These are phyloP conservation scores for Cornus florida DNA, from an alignment of 148 eudicot genomes.

Conservation along the genomic window DNA sequence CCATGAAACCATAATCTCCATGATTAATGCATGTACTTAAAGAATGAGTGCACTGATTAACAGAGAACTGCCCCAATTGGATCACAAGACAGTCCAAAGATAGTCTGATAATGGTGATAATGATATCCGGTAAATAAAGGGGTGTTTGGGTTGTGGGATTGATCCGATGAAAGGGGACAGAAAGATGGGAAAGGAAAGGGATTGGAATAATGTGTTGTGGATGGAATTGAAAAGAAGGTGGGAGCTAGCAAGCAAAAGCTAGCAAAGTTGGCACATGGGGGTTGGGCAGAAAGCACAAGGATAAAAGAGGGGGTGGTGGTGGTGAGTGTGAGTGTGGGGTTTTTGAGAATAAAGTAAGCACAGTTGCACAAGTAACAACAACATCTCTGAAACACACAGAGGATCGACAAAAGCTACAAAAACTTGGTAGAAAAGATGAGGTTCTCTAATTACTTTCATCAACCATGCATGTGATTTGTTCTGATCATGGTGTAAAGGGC, in stretches of 20 bases:
- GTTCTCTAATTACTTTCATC: not conserved
- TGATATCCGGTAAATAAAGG: not conserved
- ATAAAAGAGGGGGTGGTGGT: conserved; percentile 3
- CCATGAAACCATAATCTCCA: not conserved
- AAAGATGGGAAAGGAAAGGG: conserved; percentile 21
- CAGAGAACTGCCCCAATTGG: conserved; percentile 15
- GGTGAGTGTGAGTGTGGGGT: not conserved
- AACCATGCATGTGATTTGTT: conserved; percentile 24
- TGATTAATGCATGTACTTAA: not conserved
- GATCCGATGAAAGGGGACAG: conserved; percentile 18
- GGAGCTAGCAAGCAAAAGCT: conserved; percentile 32
- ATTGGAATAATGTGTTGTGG: conserved; percentile 12
- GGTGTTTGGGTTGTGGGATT: conserved; percentile 13
- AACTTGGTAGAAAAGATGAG: not conserved
- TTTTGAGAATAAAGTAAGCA: conserved; percentile 16
- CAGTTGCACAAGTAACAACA: not conserved
- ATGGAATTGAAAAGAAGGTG: conserved; percentile 10
- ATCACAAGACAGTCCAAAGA: not conserved
- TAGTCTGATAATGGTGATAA: conserved; percentile 5
- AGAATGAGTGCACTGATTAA: conserved; percentile 15
- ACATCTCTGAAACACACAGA: not conserved
- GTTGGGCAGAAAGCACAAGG: not conserved
- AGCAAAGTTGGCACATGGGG: conserved; percentile 34
- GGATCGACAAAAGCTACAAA: not conserved
- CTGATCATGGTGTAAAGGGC: not conserved